Percentiles rank a stretch among this genome's conserved stretches.
phyloP scores from a whole-genome alignment of 2,329 filamentous ascomycete genomes.

The Domatiomyces globalis region DNA sequence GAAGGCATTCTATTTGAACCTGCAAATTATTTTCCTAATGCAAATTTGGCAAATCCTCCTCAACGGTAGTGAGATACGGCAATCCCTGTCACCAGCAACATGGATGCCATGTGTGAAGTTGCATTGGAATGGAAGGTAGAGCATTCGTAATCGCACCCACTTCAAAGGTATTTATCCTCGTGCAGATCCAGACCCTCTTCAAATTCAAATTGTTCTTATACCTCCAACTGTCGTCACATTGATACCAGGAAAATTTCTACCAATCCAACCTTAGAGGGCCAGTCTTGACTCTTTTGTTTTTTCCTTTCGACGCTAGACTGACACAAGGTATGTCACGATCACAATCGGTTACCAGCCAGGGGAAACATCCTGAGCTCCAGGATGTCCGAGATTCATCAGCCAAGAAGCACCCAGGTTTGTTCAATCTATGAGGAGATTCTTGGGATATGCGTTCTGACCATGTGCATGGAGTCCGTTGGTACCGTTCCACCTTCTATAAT shows the following conservation, averaged over 20 bases:
- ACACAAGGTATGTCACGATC: not conserved
- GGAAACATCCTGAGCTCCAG: slow-evolving; percentile 3
- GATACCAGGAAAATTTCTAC: not conserved
- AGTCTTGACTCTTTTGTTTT: not conserved
- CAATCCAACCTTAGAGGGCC: not conserved
- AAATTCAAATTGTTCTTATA: not conserved
- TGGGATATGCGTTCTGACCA: not conserved
- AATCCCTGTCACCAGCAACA: not conserved
- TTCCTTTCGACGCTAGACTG: too few species aligned
- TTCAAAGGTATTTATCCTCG: not conserved
- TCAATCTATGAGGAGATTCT: not conserved
- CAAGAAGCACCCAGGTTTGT: slow-evolving; percentile 2
- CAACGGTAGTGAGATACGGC: not conserved
- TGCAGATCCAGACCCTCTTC: not conserved
- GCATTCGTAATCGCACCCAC: not conserved
- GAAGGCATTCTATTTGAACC: not conserved
- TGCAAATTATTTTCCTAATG: not conserved
- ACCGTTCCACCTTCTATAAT: slow-evolving; percentile 59
- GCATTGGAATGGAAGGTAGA: not conserved
- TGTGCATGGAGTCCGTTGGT: slow-evolving; percentile 34
- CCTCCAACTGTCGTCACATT: not conserved
- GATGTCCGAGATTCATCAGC: slow-evolving; percentile 1
- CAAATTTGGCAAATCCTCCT: not conserved
- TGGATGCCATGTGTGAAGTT: not conserved
- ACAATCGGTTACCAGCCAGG: not conserved